These are phyloP conservation scores for Isoetes taiwanensis DNA, from an alignment of 75 land plant genomes.

Conservation along the genomic window DNA sequence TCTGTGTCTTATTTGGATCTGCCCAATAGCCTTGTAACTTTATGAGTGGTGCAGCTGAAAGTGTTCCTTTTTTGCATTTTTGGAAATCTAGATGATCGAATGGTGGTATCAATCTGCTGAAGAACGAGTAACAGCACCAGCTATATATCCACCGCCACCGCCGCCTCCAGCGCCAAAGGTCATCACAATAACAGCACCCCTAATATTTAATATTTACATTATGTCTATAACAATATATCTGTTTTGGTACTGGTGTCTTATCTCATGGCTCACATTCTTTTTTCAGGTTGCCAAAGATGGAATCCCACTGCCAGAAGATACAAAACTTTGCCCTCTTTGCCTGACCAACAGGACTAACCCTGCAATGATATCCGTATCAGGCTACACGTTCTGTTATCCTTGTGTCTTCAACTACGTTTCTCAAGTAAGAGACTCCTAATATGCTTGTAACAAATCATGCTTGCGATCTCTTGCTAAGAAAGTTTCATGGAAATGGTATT, in stretches of 20 bases:
- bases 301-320: conserved; percentile 73
- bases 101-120: conserved; percentile 99
- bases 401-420: conserved; percentile 79
- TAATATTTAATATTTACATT: background rate
- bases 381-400: conserved; percentile 90
- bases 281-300: conserved; percentile 84
- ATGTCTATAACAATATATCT: background rate
- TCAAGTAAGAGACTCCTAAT: conserved; percentile 41
- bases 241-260: background rate
- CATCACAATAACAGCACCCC: background rate
- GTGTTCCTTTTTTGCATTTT: background rate
- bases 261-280: background rate
- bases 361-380: conserved; percentile 69
- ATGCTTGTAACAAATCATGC: background rate
- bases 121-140: conserved; percentile 88
- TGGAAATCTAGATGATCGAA: conserved; percentile 76
- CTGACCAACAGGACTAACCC: conserved; percentile 84
- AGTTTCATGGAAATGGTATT: background rate
- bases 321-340: conserved; percentile 76
- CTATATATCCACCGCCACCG: conserved; percentile 98
- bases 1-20: too few relatives aligned
- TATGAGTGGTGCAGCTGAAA: too few relatives aligned
- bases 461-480: background rate
- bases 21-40: too few relatives aligned
- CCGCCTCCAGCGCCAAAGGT: conserved; percentile 99